Base-by-base conservation (phyloP, 1,139 yeast species). In the Casaregolazyma suthepensis region DNA sequence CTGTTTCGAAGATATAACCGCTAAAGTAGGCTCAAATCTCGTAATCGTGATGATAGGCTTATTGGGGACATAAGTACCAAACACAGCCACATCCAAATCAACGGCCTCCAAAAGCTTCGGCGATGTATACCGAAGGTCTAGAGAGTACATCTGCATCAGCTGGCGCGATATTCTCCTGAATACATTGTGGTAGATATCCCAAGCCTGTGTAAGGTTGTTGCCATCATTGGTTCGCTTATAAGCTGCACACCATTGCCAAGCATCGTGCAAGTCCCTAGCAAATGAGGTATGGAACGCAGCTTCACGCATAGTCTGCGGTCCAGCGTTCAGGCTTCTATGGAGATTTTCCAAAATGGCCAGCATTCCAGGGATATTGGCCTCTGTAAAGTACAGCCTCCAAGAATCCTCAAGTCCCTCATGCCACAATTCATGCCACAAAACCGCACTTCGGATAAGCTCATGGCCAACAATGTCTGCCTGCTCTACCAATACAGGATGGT, bases 351-450 rank as follows among this genome's bases (percentile, higher is more conserved):
- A 72, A 1, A 91, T 91, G 29, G 87, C 85, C 70, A 87, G 87
- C 98, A 93, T 94, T 67, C 89, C 90, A 55, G 90, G 96, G 9
- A 94, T 87, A 65, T 93, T 89, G 63, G 89, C 94, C 58, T 94
- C 99, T 40, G 96, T 96, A 70, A 90, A 93, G 73, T 87, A 94
- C 53, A 87, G 79, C 56, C 97, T 77, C 3, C 96, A 90, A 0
- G 99, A 99, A 72, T 93, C 97, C 67, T 94, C 99, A 43, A 94
- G 75, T 1, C 96, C 98, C 71, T 91, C 99, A 63, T 91, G 91
- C 99, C 99, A 94, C 67, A 87, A 87, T 66, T 94, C 99, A 63
- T 90, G 96, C 98, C 99, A 91, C 58, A 93, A 73, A 1, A 93
- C 97, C 0, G 98, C 97, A 15, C 90, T 96, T 60, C 99, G 75